Conservation (phyloP, 1,139 yeast genomes). For the Eremothecium sinecaudum region DNA sequence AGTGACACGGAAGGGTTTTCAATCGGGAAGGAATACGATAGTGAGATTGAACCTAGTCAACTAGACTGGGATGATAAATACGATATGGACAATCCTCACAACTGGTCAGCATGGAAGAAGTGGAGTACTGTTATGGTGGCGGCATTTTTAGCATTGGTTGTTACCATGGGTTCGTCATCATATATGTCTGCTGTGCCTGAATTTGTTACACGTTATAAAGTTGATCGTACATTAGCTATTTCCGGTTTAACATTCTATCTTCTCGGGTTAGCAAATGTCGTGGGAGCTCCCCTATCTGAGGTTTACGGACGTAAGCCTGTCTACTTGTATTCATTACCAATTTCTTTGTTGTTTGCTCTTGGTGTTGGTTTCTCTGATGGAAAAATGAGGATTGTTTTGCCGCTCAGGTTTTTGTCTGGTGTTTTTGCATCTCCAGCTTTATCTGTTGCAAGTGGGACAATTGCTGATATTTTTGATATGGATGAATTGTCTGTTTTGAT, state of each 20-base stretch:
- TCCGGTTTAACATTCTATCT: constrained; percentile 65
- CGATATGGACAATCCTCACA: constrained; percentile 54
- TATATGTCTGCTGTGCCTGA: constrained; percentile 56
- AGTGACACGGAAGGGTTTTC: too few relatives aligned
- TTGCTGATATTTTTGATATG: constrained; percentile 67
- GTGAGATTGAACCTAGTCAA: constrained; percentile 33
- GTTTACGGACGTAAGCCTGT: constrained; percentile 61
- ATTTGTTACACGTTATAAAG: constrained; percentile 37
- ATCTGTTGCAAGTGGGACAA: constrained; percentile 80
- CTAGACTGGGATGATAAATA: constrained; percentile 55
- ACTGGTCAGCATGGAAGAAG: constrained; percentile 54
- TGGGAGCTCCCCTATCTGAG: constrained; percentile 74
- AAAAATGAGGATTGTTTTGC: constrained; percentile 49
- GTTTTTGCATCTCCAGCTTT: constrained; percentile 75
- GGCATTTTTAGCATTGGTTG: constrained; percentile 55
- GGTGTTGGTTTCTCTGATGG: constrained; percentile 57
- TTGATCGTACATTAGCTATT: constrained; percentile 50
- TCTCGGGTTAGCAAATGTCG: constrained; percentile 62
- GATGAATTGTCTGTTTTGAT: constrained; percentile 58
- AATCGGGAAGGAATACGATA: too few relatives aligned
- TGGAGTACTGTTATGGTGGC: constrained; percentile 58
- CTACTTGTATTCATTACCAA: constrained; percentile 51
- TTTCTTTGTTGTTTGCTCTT: constrained; percentile 65
- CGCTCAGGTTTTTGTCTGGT: constrained; percentile 73
- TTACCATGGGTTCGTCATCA: constrained; percentile 62